Evolutionary conservation across 2,329 filamentous ascomycete genomes (phyloP), one percentile per base, ranked within the genome.

Genomic region (Stylonectria norvegica): DNA sequence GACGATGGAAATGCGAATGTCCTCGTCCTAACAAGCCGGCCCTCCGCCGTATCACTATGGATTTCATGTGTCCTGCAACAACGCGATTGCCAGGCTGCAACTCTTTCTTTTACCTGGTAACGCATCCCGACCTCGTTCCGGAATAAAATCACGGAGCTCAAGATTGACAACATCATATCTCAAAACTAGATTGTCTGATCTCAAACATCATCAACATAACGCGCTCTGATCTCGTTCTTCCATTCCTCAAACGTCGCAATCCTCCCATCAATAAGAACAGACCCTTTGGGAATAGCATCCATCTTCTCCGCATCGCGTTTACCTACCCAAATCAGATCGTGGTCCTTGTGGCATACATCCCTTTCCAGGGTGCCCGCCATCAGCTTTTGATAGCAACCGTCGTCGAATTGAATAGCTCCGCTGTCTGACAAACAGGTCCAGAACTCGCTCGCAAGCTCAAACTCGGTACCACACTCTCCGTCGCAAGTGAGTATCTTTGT

Each of bases 131-230:
- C n/a, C n/a, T n/a, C n/a, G n/a, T n/a, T n/a, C n/a, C n/a, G n/a
- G n/a, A n/a, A n/a, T n/a, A n/a, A n/a, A n/a, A n/a, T n/a, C n/a
- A n/a, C n/a, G n/a, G n/a, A n/a, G n/a, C n/a, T n/a, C n/a, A n/a
- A n/a, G n/a, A n/a, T n/a, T n/a, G n/a, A n/a, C n/a, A n/a, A n/a
- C n/a, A n/a, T n/a, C n/a, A n/a, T n/a, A n/a, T n/a, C n/a, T n/a
- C n/a, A n/a, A n/a, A n/a, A n/a, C n/a, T n/a, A 15, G 55, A 56
- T 1, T 56, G 14, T 37, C 27, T n/a, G 20, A 18, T 5, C 9
- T 1, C 12, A 20, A n/a, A n/a, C n/a, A 35, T 25, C 30, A 2
- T 39, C 34, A 4, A 44, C 38, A 17, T 45, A 40, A 10, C 36
- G 33, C 18, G 35, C 23, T 25, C 31, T 34, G 5, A 48, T 40